phyloP scores from a whole-genome alignment of 1,139 yeast genomes.

The Debaryomyces psychrophilus region DNA sequence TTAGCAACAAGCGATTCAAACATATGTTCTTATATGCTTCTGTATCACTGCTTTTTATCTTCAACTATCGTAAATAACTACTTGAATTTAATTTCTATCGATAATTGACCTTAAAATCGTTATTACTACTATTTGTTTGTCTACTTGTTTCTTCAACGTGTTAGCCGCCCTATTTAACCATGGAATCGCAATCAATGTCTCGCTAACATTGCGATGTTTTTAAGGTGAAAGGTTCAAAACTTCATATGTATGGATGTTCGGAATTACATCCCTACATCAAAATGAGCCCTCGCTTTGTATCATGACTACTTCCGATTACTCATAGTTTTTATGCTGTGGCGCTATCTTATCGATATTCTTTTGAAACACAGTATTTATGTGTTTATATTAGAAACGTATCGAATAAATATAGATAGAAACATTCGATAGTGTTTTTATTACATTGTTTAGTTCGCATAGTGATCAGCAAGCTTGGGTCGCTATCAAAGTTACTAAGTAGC shows the following conservation, averaged over 20 bases:
- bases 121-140: not conserved
- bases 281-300: not conserved
- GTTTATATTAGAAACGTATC: not conserved
- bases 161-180: not conserved
- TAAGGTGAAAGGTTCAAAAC: not conserved
- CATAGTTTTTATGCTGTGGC: conserved; percentile 3
- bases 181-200: conserved; percentile 2
- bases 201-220: not conserved
- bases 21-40: conserved; percentile 31
- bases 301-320: conserved; percentile 7
- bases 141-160: not conserved
- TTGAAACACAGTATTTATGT: not conserved
- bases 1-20: conserved; percentile 62
- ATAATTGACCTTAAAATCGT: not conserved
- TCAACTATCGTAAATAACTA: not conserved
- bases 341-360: conserved; percentile 5
- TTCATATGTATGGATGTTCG: not conserved
- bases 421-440: conserved; percentile 3
- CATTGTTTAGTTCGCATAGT: not conserved
- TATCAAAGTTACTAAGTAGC: not conserved
- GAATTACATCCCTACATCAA: not conserved
- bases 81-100: not conserved
- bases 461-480: not conserved
- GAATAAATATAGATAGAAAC: conserved; percentile 4
- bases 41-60: not conserved